Base-by-base conservation (phyloP, 768 basidiomycete genomes). In the Boletales sp. region DNA sequence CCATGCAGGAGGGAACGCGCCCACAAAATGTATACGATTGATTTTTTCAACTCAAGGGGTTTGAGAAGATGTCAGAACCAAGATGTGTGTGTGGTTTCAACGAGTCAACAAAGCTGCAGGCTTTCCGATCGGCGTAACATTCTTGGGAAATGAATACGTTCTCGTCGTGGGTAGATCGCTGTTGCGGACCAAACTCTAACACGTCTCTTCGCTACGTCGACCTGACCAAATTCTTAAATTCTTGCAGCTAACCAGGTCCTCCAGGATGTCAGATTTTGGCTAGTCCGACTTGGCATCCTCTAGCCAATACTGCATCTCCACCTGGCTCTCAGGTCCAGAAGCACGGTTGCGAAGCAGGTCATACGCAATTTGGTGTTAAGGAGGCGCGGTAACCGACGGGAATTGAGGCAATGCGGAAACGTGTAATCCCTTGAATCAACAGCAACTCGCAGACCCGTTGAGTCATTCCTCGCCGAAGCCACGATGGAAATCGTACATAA, bases 401-500 rank as follows among this genome's bases (percentile, higher is more conserved):
- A 56, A 70, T 50, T 64, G 57, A 55, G 60, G 57, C 62, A 57
- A 64, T 64, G 67, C 49, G 56, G 53, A 58, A 62, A 62, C 61
- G 61, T 62, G 61, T 46, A 42, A 38, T 36, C 49, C 49, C 46
- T 36, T 9, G 44, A 11, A 33, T 33, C 17, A 35, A 13, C 50
- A 50, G 51, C 54, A 56, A 37, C 53, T 48, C 25, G 47, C 44
- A 54, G 48, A 52, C 34, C 14, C 57, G 32, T 51, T 61, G 48
- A 52, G 13, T 34, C 57, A 32, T 51, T 61, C 67, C 67, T 70
- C 67, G 33, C 67, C 62, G 55, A 66, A 63, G 54, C 67, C 67
- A 68, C 67, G 67, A 64, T 66, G 66, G 54, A 53, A 57, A 57
- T 54, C 53, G 41, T 64, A 68, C 67, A 64, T 68, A 68, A 68